Base-by-base conservation (phyloP, 176 grass and related monocot species). In the Cenchrus americanus region DNA sequence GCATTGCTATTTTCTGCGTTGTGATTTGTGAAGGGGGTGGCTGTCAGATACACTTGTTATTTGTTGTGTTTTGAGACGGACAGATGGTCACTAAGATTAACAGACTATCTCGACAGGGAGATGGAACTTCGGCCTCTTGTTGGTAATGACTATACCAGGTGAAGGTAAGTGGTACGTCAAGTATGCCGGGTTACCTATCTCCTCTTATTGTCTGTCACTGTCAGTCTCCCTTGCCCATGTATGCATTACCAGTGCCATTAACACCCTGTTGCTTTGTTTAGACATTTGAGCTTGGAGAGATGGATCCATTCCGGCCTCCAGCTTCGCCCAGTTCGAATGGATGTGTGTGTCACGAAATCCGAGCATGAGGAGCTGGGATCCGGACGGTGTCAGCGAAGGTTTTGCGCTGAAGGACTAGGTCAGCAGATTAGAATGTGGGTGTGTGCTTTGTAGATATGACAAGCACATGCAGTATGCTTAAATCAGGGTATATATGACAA, bases 351-450 rank as follows among this genome's bases (percentile, higher is more conserved):
- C 24, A 95, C 91, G 0, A 98, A 95, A 76, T 77, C 82, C 13
- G 96, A 98, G 81, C 95, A 98, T 7, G 96, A 98, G 84, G 96
- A 98, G 83, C 84, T 98, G 83, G 96, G 96, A 65, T 93, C 96
- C 41, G 46, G 83, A 21, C 82, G 93, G 43, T 93, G 92, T 58
- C 96, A 91, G 41, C 87, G 89, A 22, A 94, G 93, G 24, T 98
- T 98, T 82, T 93, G 34, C 95, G 88, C 68, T 94, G 92, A 94
- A 83, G 46, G 18, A 61, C 27, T 74, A n/a, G 10, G 26, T 26
- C 18, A 62, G 42, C 0, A 70, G 10, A 30, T 52, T 61, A 11
- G 76, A 19, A 74, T 69, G 8, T n/a, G 40, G 4, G 13, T 49
- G 69, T 30, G 80, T 3, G 27, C 27, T 27, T 63, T 55, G 84